These are phyloP conservation scores for Scopulariopsis brevicaulis DNA, from an alignment of 2,329 filamentous ascomycete species.

Conservation along the genomic window DNA sequence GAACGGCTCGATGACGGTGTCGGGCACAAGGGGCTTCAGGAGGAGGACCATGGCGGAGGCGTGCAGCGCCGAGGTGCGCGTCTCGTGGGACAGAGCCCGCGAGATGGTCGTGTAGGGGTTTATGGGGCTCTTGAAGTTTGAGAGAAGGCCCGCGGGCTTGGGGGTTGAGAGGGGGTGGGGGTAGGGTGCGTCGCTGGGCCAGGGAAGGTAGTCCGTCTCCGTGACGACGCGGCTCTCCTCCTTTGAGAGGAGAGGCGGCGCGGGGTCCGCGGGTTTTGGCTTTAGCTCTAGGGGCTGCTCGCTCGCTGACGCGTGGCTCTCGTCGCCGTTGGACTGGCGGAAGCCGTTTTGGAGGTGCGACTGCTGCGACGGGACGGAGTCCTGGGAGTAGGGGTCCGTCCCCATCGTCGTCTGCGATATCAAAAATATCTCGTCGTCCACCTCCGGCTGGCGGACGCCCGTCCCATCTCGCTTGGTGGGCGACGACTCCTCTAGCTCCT, in stretches of 20 bases:
- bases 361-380: slow-evolving; percentile 16
- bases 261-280: slow-evolving; percentile 5
- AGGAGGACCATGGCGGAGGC: slow-evolving; percentile 51
- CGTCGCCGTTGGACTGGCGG: not conserved
- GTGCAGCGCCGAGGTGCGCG: slow-evolving; percentile 42
- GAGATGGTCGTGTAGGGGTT: slow-evolving; percentile 43
- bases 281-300: not conserved
- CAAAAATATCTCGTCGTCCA: slow-evolving; percentile 27
- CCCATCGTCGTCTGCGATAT: slow-evolving; percentile 33
- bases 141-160: not conserved
- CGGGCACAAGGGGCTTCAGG: slow-evolving; percentile 43
- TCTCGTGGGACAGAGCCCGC: slow-evolving; percentile 44
- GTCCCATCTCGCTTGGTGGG: not conserved
- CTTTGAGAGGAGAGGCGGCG: slow-evolving; percentile 13
- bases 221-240: slow-evolving; percentile 3
- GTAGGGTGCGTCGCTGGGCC: slow-evolving; percentile 44
- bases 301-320: not conserved
- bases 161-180: slow-evolving; percentile 34
- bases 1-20: slow-evolving; percentile 39
- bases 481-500: slow-evolving; percentile 9
- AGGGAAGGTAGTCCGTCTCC: slow-evolving; percentile 2
- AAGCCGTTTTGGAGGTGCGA: not conserved
- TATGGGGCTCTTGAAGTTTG: slow-evolving; percentile 25
- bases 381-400: slow-evolving; percentile 17
- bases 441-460: slow-evolving; percentile 12